Base-by-base conservation (phyloP, 371 early-diverging fungal genomes). In the Mortierella polycephala region DNA sequence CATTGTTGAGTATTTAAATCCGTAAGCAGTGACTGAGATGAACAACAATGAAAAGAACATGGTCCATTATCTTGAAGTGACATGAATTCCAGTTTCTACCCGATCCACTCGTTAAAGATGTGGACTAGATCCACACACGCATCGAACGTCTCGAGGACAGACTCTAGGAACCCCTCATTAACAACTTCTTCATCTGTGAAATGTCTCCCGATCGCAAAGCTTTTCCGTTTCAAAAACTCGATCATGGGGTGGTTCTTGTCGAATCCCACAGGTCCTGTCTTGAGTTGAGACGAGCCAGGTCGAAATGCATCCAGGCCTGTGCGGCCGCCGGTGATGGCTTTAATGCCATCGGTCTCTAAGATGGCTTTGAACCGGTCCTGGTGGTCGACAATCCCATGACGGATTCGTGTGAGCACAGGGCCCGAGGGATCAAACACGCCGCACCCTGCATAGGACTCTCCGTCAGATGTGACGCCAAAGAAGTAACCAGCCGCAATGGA, bases 161-260 rank as follows among this genome's bases (percentile, higher is more conserved):
- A 77, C 20, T 87, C 89, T 58, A 86, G 18, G 62, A 87, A 89
- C 0, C 88, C 89, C 23, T 75, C 75, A 12, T 81, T 83, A 0
- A 89, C 85, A 0, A 85, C 87, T 23, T 89, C 83, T 50, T 75
- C 57, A 57, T 89, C 89, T 1, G 80, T 75, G 57, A 87, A 87
- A 0, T n/a, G 55, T 45, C 85, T 84, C 30, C 75, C 69, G 6
- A 87, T 69, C 7, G 83, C 84, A 69, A 89, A 81, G 42, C 82
- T 83, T 45, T 84, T 84, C 50, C 61, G 83, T 21, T 86, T 76
- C 63, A 89, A 47, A 46, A 84, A 69, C 39, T 87, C 86, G 49
- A 87, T 87, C 65, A 87, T 88, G 9, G 86, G 85, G 61, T 87
- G 87, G 56, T 87, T 74, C 62, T 83, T 87, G 40, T 81, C 82